Base-by-base conservation (phyloP, 768 basidiomycete species). In the Fomitopsis serialis region DNA sequence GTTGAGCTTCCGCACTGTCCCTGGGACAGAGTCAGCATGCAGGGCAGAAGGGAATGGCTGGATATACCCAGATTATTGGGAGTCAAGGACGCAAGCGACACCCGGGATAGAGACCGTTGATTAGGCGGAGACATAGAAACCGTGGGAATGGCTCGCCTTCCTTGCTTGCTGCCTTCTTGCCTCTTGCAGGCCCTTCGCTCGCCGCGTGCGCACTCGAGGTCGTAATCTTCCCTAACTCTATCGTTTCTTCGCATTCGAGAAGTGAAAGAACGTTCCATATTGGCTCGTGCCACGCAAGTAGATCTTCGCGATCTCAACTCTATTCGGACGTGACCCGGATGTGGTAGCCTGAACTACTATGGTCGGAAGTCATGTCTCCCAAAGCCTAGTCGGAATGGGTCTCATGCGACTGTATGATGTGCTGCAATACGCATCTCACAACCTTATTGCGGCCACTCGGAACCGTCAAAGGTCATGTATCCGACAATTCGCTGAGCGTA, bases 11-110 rank as follows among this genome's bases (percentile, higher is more conserved):
- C 85, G 78, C 50, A 87, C 70, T 19, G 70, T 70, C 34, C 66
- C 66, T 67, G 44, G 24, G 27, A 70, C 77, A 0, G 86, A 37
- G 91, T 92, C 44, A 92, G 69, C 67, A 22, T 45, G 70, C 91
- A 68, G 44, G 80, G 79, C 40, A 85, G 76, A 68, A 87, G 85
- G 19, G 83, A 78, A 55, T 8, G 17, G 17, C 4, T 25, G 42
- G 36, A 72, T 79, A 1, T 85, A 48, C 92, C 92, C 44, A 94
- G 71, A 70, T 94, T 96, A 69, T 93, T 93, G 52, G 77, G 74
- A 11, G 85, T 89, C 63, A 92, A 71, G 46, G 84, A 81, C 48
- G 89, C 77, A 69, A 89, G 88, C 19, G 87, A 80, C 54, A 89
- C 72, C 59, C 84, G 82, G 54, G 72, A 56, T 48, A 58, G 59